These are phyloP conservation scores for Xylariaceae sp. DNA, from an alignment of 2,329 filamentous ascomycete species.

Conservation along the genomic window DNA sequence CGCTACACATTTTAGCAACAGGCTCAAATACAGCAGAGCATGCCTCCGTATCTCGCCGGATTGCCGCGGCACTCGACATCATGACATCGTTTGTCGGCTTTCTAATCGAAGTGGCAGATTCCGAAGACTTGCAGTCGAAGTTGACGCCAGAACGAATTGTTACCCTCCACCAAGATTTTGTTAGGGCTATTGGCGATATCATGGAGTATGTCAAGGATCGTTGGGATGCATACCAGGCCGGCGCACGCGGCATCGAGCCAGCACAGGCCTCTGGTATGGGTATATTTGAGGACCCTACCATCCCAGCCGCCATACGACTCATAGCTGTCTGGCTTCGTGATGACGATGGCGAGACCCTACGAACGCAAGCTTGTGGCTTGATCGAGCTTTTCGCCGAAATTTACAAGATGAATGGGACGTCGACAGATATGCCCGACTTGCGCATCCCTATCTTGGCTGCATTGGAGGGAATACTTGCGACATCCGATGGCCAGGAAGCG, in stretches of 20 bases:
- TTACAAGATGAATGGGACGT: slow-evolving; percentile 38
- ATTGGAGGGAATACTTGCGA: slow-evolving; percentile 51
- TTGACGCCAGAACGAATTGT: slow-evolving; percentile 56
- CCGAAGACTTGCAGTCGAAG: slow-evolving; percentile 22
- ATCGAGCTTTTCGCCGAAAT: slow-evolving; percentile 60
- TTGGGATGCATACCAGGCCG: slow-evolving; percentile 50
- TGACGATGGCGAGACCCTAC: slow-evolving; percentile 56
- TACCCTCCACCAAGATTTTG: slow-evolving; percentile 40
- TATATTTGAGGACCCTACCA: slow-evolving; percentile 50
- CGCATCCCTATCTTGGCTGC: slow-evolving; percentile 53
- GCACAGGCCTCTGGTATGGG: slow-evolving; percentile 53
- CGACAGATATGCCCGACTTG: slow-evolving; percentile 42
- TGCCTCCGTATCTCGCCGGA: slow-evolving; percentile 43
- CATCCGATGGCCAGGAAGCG: slow-evolving; percentile 38
- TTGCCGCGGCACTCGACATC: slow-evolving; percentile 59
- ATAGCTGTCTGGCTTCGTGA: slow-evolving; percentile 64
- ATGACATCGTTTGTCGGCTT: slow-evolving; percentile 55
- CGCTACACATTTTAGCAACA: slow-evolving; percentile 54
- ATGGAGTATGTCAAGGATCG: slow-evolving; percentile 63
- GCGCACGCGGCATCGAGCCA: slow-evolving; percentile 39
- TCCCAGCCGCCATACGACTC: slow-evolving; percentile 52
- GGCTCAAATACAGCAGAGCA: slow-evolving; percentile 54
- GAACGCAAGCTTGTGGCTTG: slow-evolving; percentile 53
- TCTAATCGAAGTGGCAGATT: slow-evolving; percentile 50
- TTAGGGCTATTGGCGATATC: slow-evolving; percentile 56